Conservation (phyloP, 23 red algal genomes). For the Chondrus crispus region DNA sequence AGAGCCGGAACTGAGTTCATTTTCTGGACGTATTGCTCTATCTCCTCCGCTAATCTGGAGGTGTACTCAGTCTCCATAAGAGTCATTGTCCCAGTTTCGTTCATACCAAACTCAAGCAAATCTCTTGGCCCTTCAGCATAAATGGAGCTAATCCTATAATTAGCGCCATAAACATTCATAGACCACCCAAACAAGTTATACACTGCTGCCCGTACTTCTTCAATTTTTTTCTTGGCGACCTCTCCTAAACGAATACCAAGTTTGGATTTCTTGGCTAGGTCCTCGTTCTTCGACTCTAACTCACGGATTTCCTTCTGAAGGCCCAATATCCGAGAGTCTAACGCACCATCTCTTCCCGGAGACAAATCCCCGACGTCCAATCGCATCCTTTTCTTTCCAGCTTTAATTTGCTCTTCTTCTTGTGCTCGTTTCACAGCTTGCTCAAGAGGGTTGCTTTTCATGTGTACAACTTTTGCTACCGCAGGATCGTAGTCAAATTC, state of each 20-base stretch:
- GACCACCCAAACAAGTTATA: slow-evolving; percentile 93
- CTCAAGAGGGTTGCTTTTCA: slow-evolving; percentile 10
- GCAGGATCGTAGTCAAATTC: slow-evolving; percentile 42
- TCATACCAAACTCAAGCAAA: slow-evolving; percentile 59
- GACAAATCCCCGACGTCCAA: background rate
- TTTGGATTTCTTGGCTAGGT: slow-evolving; percentile 43
- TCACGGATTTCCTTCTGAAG: background rate
- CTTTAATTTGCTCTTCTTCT: background rate
- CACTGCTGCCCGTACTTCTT: slow-evolving; percentile 73
- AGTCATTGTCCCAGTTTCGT: slow-evolving; percentile 35
- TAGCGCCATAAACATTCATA: slow-evolving; percentile 70
- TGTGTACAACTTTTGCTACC: slow-evolving; percentile 36
- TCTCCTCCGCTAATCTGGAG: slow-evolving; percentile 24
- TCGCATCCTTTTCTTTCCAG: slow-evolving; percentile 20
- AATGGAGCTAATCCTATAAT: slow-evolving; percentile 63
- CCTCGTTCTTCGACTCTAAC: slow-evolving; percentile 20
- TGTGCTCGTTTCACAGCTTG: slow-evolving; percentile 5
- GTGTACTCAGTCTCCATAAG: slow-evolving; percentile 69
- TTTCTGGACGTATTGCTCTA: slow-evolving; percentile 53
- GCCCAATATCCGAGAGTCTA: background rate
- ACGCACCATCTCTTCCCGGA: background rate
- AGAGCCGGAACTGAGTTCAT: slow-evolving; percentile 72
- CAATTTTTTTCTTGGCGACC: slow-evolving; percentile 83
- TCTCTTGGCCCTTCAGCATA: slow-evolving; percentile 83
- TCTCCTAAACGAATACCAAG: slow-evolving; percentile 71